These are phyloP conservation scores for Lentinus tigrinus DNA, from an alignment of 768 basidiomycete species.

Conservation along the genomic window DNA sequence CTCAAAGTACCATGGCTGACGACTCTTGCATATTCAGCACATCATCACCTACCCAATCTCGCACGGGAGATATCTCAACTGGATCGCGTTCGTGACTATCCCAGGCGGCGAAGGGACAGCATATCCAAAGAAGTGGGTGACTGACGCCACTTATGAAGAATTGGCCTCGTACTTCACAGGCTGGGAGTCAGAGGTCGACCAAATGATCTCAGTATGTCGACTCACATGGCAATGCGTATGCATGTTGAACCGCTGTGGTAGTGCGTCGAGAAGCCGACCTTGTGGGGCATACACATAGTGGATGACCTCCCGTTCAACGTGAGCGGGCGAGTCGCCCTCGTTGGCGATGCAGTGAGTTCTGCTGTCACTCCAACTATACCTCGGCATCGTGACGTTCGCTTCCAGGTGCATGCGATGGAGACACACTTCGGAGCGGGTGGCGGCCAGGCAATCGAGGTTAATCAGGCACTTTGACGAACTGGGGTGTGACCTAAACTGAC, in stretches of 20 bases:
- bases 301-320: constrained; percentile 25
- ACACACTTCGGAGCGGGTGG: constrained; percentile 30
- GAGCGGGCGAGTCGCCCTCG: constrained; percentile 27
- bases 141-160: constrained; percentile 22
- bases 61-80: constrained; percentile 24
- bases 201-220: constrained; percentile 21
- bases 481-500: not conserved
- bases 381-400: not conserved
- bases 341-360: constrained; percentile 30
- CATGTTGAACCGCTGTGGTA: not conserved
- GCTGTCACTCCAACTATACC: not conserved
- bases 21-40: constrained; percentile 15
- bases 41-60: constrained; percentile 29
- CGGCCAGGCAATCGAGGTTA: constrained; percentile 30
- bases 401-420: constrained; percentile 28
- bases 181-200: constrained; percentile 27
- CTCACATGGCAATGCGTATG: too few species aligned
- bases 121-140: constrained; percentile 26
- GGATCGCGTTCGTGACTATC: constrained; percentile 23
- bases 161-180: constrained; percentile 17
- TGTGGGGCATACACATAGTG: constrained; percentile 29
- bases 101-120: constrained; percentile 21
- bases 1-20: not conserved
- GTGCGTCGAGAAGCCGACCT: constrained; percentile 23
- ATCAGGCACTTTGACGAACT: not conserved